phyloP scores from a whole-genome alignment of 2,329 filamentous ascomycete genomes.

The Chaetomiaceae sp. region DNA sequence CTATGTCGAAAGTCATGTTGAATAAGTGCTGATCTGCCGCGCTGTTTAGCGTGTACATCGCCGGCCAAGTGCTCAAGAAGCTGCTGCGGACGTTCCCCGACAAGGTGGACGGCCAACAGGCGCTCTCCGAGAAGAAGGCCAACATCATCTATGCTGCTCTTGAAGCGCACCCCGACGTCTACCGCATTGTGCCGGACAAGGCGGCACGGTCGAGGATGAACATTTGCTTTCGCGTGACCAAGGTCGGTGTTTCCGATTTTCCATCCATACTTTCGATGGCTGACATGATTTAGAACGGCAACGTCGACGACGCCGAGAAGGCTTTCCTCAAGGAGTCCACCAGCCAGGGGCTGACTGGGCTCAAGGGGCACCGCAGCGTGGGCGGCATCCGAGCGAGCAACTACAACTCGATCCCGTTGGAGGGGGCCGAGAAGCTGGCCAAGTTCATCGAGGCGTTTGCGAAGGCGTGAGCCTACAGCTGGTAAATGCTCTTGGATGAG shows the following conservation, averaged over 20 bases:
- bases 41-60: conserved; percentile 64
- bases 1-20: background rate
- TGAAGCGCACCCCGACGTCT: conserved; percentile 67
- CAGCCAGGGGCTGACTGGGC: conserved; percentile 62
- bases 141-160: conserved; percentile 68
- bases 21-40: background rate
- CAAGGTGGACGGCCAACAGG: conserved; percentile 72
- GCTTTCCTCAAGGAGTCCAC: conserved; percentile 70
- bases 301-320: conserved; percentile 66
- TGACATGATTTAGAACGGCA: conserved; percentile 35
- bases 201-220: conserved; percentile 82
- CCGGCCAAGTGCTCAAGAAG: conserved; percentile 78
- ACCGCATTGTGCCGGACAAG: conserved; percentile 70
- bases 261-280: background rate
- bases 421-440: conserved; percentile 62
- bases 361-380: conserved; percentile 85
- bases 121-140: conserved; percentile 68
- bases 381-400: conserved; percentile 82
- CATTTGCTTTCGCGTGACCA: conserved; percentile 76
- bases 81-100: conserved; percentile 59
- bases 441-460: conserved; percentile 55
- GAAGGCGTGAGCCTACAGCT: conserved; percentile 25
- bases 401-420: conserved; percentile 75
- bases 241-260: conserved; percentile 31
- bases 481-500: too few species aligned